These are phyloP conservation scores for Hypoxylon sp. DNA, from an alignment of 2,329 filamentous ascomycete species.

Conservation along the genomic window DNA sequence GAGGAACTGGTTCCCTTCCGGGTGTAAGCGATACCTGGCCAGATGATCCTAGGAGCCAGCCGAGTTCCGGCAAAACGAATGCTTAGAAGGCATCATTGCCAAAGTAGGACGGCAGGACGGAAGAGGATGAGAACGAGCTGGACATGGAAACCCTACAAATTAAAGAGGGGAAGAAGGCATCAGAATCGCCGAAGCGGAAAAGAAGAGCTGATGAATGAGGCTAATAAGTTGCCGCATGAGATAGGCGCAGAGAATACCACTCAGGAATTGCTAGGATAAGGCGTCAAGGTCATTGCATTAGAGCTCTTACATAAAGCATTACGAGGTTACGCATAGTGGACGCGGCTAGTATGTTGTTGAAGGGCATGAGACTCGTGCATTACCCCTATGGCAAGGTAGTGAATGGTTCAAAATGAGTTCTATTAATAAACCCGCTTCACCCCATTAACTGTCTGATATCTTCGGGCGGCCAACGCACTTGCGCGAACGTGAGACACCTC, in stretches of 20 bases:
- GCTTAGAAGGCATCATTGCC: constrained; percentile 23
- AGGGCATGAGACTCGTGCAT: constrained; percentile 29
- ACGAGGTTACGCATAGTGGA: constrained; percentile 20
- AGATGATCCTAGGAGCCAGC: constrained; percentile 40
- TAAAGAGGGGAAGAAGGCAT: background rate
- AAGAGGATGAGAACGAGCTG: background rate
- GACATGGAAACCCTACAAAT: background rate
- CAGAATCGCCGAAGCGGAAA: background rate
- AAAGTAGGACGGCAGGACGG: background rate
- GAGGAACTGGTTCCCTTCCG: constrained; percentile 32
- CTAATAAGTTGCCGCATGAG: constrained; percentile 4
- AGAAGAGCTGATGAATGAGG: background rate
- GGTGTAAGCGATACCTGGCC: constrained; percentile 49
- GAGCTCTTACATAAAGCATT: constrained; percentile 15
- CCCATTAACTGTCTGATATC: constrained; percentile 97
- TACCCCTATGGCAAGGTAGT: constrained; percentile 18
- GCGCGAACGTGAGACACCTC: constrained; percentile 94
- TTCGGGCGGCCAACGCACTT: constrained; percentile 95
- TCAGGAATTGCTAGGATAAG: constrained; percentile 42
- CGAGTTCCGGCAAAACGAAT: constrained; percentile 27
- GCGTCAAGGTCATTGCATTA: constrained; percentile 35
- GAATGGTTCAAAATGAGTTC: constrained; percentile 18
- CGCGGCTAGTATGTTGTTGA: constrained; percentile 7
- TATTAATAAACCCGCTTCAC: constrained; percentile 56
- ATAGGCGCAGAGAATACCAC: background rate